Evolutionary conservation across 345 rosid genomes (phyloP).

Genomic region (Gossypium ekmanianum): DNA sequence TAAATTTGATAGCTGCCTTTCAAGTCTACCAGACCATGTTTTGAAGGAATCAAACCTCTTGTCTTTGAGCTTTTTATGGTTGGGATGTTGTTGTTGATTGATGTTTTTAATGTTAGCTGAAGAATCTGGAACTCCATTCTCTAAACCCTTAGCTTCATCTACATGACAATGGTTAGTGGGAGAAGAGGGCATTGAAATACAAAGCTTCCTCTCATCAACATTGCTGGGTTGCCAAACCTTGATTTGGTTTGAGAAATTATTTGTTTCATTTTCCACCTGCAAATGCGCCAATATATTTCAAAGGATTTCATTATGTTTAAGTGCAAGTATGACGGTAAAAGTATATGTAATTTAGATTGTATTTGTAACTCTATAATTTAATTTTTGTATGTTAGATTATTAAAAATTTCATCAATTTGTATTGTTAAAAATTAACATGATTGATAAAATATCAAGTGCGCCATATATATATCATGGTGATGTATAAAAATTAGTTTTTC

Average conservation of each 20-base stretch:
- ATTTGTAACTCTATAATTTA: too few species aligned
- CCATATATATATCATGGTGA: too few species aligned
- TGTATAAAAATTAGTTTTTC: too few species aligned
- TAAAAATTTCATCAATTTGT: too few species aligned
- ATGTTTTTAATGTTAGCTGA: neutral
- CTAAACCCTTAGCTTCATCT: neutral
- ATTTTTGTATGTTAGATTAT: too few species aligned
- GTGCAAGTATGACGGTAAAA: too few species aligned
- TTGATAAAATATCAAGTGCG: too few species aligned
- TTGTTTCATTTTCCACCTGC: conserved; percentile 1
- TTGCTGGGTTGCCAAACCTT: neutral
- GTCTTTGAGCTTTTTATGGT: conserved; percentile 33
- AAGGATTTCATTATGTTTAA: too few species aligned
- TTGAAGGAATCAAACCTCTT: conserved; percentile 73
- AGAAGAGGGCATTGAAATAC: conserved; percentile 36
- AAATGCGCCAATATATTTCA: neutral
- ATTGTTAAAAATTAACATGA: too few species aligned
- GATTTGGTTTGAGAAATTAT: neutral
- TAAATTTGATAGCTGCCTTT: conserved; percentile 63
- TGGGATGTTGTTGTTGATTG: neutral
- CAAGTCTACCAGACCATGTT: conserved; percentile 84
- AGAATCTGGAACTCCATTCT: conserved; percentile 20
- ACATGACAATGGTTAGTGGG: conserved; percentile 24
- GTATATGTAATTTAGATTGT: too few species aligned
- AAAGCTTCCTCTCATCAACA: neutral